Evolutionary conservation across 352 stramenopile genomes (phyloP).

Genomic region (Pythium grandisporangium): DNA sequence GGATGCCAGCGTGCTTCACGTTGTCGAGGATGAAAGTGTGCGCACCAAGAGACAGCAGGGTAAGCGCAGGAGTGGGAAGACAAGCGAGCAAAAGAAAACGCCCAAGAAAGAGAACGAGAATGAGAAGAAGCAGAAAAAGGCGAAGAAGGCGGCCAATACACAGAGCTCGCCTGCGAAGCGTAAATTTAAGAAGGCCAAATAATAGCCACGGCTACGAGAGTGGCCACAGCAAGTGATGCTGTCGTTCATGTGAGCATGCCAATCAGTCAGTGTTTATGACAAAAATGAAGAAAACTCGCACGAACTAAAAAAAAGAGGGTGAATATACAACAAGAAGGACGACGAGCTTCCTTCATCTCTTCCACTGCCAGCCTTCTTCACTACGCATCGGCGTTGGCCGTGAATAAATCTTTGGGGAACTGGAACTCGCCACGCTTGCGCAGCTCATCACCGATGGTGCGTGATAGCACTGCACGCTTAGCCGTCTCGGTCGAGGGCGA

Average conservation of each 20-base stretch:
- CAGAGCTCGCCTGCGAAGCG: too few relatives aligned
- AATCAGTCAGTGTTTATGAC: too few relatives aligned
- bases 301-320: neutral
- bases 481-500: neutral
- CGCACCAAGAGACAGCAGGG: conserved; percentile 11
- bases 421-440: conserved; percentile 22
- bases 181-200: too few relatives aligned
- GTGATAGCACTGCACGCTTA: conserved; percentile 11
- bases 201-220: too few relatives aligned
- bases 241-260: too few relatives aligned
- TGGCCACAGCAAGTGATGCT: too few relatives aligned
- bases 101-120: conserved; percentile 2
- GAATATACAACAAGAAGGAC: too few relatives aligned
- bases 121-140: neutral
- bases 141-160: too few relatives aligned
- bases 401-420: conserved; percentile 23
- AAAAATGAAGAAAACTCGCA: neutral
- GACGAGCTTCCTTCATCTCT: too few relatives aligned
- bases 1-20: conserved; percentile 52
- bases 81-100: conserved; percentile 8
- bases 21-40: conserved; percentile 55
- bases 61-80: neutral
- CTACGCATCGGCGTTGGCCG: conserved; percentile 6
- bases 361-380: too few relatives aligned
- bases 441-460: conserved; percentile 17